Evolutionary conservation across 371 early-diverging fungal genomes (phyloP), one percentile per base, ranked within the genome.

Genomic region (Apophysomyces sp.): DNA sequence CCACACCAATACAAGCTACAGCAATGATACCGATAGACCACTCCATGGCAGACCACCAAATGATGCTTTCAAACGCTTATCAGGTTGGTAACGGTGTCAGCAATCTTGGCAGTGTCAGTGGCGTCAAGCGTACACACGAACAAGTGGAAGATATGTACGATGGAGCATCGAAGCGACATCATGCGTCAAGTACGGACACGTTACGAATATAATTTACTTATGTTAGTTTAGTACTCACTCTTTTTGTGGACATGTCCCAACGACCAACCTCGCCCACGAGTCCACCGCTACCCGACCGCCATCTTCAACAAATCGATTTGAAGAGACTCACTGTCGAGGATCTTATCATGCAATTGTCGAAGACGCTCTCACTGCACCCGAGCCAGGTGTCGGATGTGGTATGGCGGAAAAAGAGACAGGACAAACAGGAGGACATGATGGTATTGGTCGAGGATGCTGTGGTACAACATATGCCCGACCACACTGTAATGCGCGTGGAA

Each of bases 371-470:
- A 26, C 49, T 44, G 6, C 49, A 44, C 11, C 49, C 49, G 3
- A 44, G 49, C 24, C 49, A 44, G 21, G 49, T 44, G 21, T 44
- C 49, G 49, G 49, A 44, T 44, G 49, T 44, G 4, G 49, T 44
- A n/a, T 44, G 49, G 49, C 49, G 49, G 5, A 44, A 44, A 11
- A 44, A 44, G 24, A 44, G 21, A 21, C 21, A 21, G 1, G 49
- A 44, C 11, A 44, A 44, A 24, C 49, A 44, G 21, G 49, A 44
- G 0, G 30, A 32, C 15, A 24, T 55, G 7, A 37, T 62, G n/a
- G 51, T 67, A 18, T 41, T 58, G n/a, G 67, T 67, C 3, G 57
- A 62, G 21, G 63, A 67, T 51, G 27, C 39, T 4, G 54, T 67
- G 0, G 34, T 67, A 24, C 37, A 57, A 27, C 55, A 55, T 12